A percentile compares a stretch with the other conserved stretches of the same genome.
Conservation (phyloP, 306 rosid genomes). For the Prunus mongolica region DNA sequence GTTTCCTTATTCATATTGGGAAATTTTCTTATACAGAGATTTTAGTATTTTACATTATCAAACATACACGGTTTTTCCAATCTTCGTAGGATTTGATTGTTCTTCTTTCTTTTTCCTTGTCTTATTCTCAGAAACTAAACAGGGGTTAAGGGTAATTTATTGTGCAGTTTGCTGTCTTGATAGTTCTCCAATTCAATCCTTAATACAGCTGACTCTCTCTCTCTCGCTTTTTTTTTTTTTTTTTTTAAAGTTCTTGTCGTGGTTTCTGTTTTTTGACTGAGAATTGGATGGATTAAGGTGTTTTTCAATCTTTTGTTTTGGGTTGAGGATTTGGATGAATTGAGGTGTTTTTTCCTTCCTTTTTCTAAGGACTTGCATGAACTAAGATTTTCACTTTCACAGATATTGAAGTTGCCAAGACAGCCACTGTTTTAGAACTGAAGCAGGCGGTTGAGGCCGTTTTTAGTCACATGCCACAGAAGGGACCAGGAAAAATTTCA, state of each 20-base stretch:
- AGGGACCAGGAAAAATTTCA: slow-evolving; percentile 70
- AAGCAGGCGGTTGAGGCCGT: slow-evolving; percentile 64
- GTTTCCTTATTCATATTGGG: background rate
- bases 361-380: background rate
- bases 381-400: slow-evolving; percentile 21
- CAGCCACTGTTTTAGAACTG: slow-evolving; percentile 66
- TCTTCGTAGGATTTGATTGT: background rate
- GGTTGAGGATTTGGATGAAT: background rate
- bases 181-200: background rate
- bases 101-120: background rate
- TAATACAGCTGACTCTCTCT: background rate
- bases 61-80: background rate
- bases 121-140: background rate
- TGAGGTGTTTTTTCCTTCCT: background rate
- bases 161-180: background rate
- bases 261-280: background rate
- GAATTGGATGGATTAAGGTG: background rate
- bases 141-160: background rate
- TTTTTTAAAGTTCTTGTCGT: background rate
- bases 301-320: background rate
- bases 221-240: background rate
- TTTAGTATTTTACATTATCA: background rate
- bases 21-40: no score
- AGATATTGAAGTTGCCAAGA: slow-evolving; percentile 62
- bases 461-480: slow-evolving; percentile 67